phyloP scores from a whole-genome alignment of 345 rosid genomes.

The Lepidium didymum region DNA sequence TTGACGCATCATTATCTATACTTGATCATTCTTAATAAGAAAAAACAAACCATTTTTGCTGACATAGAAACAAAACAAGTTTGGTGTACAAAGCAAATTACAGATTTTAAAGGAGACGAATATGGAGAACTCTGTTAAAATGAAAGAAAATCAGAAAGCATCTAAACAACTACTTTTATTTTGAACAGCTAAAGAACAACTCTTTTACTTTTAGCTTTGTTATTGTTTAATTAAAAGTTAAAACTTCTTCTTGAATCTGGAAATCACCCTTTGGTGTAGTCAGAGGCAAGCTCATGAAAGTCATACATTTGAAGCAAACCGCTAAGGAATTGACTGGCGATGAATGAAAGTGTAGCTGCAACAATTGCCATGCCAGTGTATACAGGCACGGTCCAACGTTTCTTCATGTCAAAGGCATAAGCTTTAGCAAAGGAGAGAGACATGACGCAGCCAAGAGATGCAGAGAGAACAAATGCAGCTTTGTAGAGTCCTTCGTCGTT shows the following conservation, averaged over 20 bases:
- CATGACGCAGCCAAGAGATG: constrained; percentile 54
- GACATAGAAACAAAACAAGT: background rate
- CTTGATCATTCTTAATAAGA: background rate
- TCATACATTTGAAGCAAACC: constrained; percentile 37
- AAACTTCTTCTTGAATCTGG: background rate
- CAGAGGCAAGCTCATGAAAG: constrained; percentile 8
- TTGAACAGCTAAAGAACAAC: background rate
- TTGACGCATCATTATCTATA: no score
- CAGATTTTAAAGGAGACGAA: background rate
- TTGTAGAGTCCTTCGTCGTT: constrained; percentile 41
- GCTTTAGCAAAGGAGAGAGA: constrained; percentile 60
- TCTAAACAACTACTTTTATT: no score
- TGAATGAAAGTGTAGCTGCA: constrained; percentile 49
- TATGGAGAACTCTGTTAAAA: background rate
- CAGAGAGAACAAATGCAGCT: constrained; percentile 39
- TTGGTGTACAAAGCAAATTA: background rate
- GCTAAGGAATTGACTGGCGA: constrained; percentile 35
- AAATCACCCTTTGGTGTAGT: background rate
- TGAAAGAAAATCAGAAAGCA: background rate
- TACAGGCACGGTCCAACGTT: constrained; percentile 27
- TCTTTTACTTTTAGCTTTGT: background rate
- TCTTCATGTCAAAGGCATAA: constrained; percentile 13
- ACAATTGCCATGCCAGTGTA: constrained; percentile 32
- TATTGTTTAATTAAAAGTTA: background rate
- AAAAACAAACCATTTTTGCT: background rate